These are phyloP conservation scores for Podospora appendiculata DNA, from an alignment of 495 filamentous ascomycete species.

Conservation along the genomic window DNA sequence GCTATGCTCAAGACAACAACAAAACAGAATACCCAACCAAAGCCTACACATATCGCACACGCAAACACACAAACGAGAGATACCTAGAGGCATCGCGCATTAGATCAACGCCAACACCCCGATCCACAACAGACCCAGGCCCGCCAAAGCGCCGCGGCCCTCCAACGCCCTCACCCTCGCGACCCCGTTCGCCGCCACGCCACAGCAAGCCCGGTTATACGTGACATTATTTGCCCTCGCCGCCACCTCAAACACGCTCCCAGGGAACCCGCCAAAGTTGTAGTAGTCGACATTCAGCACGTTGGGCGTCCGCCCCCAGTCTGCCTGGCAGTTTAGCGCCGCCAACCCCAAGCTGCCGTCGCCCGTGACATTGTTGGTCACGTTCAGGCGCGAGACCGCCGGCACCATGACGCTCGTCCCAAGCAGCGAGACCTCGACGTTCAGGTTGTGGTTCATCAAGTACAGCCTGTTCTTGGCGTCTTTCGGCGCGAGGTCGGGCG, in stretches of 20 bases:
- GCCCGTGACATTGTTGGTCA: conserved; percentile 62
- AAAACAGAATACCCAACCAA: neutral
- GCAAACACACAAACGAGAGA: neutral
- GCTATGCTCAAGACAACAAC: neutral
- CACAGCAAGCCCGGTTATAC: conserved; percentile 70
- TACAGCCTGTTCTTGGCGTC: conserved; percentile 61
- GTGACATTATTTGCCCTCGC: conserved; percentile 80
- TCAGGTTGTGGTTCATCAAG: conserved; percentile 90
- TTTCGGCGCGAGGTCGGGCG: conserved; percentile 47
- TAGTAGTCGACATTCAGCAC: conserved; percentile 90
- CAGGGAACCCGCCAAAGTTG: conserved; percentile 56
- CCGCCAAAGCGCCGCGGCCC: neutral
- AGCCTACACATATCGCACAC: neutral
- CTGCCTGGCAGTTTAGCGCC: conserved; percentile 55
- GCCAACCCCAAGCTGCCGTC: conserved; percentile 65
- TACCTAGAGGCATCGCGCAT: neutral
- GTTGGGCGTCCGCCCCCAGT: conserved; percentile 70
- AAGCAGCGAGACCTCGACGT: conserved; percentile 58
- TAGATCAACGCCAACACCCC: neutral
- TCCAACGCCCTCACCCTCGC: neutral
- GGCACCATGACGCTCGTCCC: conserved; percentile 64
- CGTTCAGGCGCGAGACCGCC: conserved; percentile 54
- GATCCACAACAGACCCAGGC: neutral
- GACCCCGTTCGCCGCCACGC: conserved; percentile 22
- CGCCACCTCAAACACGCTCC: conserved; percentile 89